These are phyloP conservation scores for Neocucurbitaria cava DNA, from an alignment of 2,329 filamentous ascomycete genomes.

Conservation along the genomic window DNA sequence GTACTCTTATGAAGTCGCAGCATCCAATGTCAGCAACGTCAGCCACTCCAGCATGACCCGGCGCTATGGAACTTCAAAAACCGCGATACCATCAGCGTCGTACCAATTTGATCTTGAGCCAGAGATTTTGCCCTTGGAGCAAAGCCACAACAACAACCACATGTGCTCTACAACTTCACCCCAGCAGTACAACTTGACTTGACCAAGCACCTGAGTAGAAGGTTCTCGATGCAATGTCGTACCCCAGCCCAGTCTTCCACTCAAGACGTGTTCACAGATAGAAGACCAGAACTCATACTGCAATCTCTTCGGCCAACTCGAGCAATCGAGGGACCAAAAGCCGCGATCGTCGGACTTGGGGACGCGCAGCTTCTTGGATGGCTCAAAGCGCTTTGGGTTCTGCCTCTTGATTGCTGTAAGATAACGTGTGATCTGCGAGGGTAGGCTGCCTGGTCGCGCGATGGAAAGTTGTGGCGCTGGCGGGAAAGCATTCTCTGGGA, in stretches of 20 bases:
- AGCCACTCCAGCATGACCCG: not conserved
- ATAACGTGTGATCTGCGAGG: conserved; percentile 37
- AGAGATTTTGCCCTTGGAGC: conserved; percentile 69
- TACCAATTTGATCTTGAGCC: conserved; percentile 69
- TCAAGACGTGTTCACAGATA: conserved; percentile 65
- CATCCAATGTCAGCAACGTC: not conserved
- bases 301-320: conserved; percentile 58
- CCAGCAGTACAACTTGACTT: conserved; percentile 77
- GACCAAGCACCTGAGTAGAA: conserved; percentile 36
- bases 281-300: conserved; percentile 67
- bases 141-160: conserved; percentile 77
- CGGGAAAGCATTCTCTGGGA: conserved; percentile 34
- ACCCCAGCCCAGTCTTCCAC: conserved; percentile 71
- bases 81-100: conserved; percentile 64
- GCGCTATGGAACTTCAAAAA: conserved; percentile 59
- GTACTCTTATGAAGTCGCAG: not conserved
- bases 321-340: conserved; percentile 73
- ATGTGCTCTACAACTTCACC: conserved; percentile 74
- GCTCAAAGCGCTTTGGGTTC: conserved; percentile 42
- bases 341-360: conserved; percentile 73
- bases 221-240: conserved; percentile 60
- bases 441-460: conserved; percentile 21
- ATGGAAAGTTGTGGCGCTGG: conserved; percentile 33
- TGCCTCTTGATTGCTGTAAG: conserved; percentile 37
- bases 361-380: conserved; percentile 51